Evolutionary conservation across 2,329 filamentous ascomycete species (phyloP).

Genomic region (Coniella lustricola): DNA sequence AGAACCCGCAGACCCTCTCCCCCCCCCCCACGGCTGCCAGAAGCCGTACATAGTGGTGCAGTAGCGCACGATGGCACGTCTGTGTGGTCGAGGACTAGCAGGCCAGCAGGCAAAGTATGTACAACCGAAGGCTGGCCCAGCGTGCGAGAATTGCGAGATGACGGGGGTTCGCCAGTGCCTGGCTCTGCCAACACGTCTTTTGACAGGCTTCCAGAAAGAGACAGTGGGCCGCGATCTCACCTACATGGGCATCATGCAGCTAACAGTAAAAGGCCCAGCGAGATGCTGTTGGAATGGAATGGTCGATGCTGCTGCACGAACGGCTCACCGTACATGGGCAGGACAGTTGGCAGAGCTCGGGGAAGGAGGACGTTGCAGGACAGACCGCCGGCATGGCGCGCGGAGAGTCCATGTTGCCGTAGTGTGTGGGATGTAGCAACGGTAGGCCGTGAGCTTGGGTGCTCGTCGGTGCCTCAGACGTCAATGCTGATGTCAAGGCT

Average conservation of each 20-base stretch:
- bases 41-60: not conserved
- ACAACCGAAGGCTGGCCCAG: not conserved
- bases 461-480: too few relatives aligned
- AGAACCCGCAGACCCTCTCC: too few relatives aligned
- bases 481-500: too few relatives aligned
- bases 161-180: conserved; percentile 11
- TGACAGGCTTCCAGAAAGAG: conserved; percentile 14
- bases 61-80: too few relatives aligned
- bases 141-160: conserved; percentile 5
- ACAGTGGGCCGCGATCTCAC: conserved; percentile 12
- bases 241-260: conserved; percentile 11
- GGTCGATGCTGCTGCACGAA: not conserved
- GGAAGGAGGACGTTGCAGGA: not conserved
- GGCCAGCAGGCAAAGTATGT: too few relatives aligned
- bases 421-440: not conserved
- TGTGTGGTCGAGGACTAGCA: too few relatives aligned
- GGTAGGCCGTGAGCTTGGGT: too few relatives aligned
- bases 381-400: conserved; percentile 1
- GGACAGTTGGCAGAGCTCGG: not conserved
- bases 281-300: not conserved
- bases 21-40: conserved; percentile 7
- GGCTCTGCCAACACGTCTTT: conserved; percentile 2
- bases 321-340: not conserved
- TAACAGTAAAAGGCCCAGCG: conserved; percentile 5
- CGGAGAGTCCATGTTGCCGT: not conserved